Evolutionary conservation across 495 filamentous ascomycete genomes (phyloP).

Genomic region (Aspergillus wentii): DNA sequence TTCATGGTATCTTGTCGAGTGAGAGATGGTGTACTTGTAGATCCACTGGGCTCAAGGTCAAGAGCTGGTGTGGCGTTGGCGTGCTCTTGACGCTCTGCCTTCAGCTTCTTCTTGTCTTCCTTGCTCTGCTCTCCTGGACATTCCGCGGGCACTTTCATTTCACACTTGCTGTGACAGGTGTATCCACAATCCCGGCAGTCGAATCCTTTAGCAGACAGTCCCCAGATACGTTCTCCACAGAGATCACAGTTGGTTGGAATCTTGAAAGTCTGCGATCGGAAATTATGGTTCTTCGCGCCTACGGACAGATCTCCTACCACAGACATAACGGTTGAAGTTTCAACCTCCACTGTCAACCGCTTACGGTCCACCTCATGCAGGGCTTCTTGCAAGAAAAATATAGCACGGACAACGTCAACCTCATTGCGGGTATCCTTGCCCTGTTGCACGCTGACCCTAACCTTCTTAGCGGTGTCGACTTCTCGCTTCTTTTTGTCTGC

Average conservation of each 20-base stretch:
- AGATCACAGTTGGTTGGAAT: slow-evolving; percentile 98
- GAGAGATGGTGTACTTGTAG: slow-evolving; percentile 46
- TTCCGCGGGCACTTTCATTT: slow-evolving; percentile 95
- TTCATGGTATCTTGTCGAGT: slow-evolving; percentile 88
- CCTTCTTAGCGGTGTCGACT: slow-evolving; percentile 65
- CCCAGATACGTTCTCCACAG: slow-evolving; percentile 95
- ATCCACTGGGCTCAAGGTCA: slow-evolving; percentile 33
- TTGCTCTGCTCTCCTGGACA: slow-evolving; percentile 92
- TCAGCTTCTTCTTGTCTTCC: slow-evolving; percentile 90
- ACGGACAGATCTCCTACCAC: slow-evolving; percentile 87
- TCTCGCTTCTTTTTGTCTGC: slow-evolving; percentile 80
- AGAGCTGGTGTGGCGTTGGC: slow-evolving; percentile 53
- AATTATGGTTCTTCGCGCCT: slow-evolving; percentile 89
- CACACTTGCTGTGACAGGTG: slow-evolving; percentile 96
- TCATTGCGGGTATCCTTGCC: slow-evolving; percentile 83
- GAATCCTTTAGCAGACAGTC: slow-evolving; percentile 89
- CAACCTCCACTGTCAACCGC: slow-evolving; percentile 82
- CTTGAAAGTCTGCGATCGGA: slow-evolving; percentile 96
- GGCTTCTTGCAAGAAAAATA: slow-evolving; percentile 76
- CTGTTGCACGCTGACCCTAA: slow-evolving; percentile 69
- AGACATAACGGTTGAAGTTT: slow-evolving; percentile 80
- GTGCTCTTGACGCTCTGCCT: slow-evolving; percentile 72
- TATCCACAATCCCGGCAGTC: slow-evolving; percentile 95
- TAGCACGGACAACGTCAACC: slow-evolving; percentile 66
- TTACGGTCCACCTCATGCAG: slow-evolving; percentile 83